Base-by-base conservation (phyloP, 1,139 yeast genomes). In the Protomyces macrosporus region DNA sequence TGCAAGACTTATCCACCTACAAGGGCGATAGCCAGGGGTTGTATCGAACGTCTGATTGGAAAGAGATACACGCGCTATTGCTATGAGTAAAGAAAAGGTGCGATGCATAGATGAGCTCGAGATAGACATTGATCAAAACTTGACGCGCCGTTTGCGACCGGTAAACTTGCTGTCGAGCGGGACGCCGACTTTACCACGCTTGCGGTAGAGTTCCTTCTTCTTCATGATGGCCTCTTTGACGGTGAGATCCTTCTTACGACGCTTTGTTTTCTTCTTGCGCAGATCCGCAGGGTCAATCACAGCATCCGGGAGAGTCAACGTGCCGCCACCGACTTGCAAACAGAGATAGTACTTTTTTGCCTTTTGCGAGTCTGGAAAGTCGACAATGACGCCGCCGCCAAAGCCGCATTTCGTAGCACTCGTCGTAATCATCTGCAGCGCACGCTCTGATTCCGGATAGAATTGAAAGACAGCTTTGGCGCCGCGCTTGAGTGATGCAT, bases 381-480 rank as follows among this genome's bases (percentile, higher is more conserved):
- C 98, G 56, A 93, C 82, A 16, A 95, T 88, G 68, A 93, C 79
- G 68, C 99, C 99, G 71, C 98, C 98, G 62, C 90, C 95, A 74
- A 93, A 93, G 1, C 99, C 99, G 0, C 98, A 88, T 4, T 88
- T 86, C 74, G 90, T 91, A 4, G 98, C 98, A 23, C 96, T 90
- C 42, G 81, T 81, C 66, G 88, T 78, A 51, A 93, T 90, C 58
- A 84, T 81, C 65, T 89, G 88, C 6, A 87, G 84, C 75, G 93
- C 98, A 51, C 80, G 81, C 69, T 93, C 97, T 74, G 90, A 88
- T 75, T 86, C 85, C 9, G 99, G 99, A 75, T 93, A 93, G 74
- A 93, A 93, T 75, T 93, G 99, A 45, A 97, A 97, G 30, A 89
- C 97, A 69, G 91, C 95, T 75, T 93, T 93, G 3, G 98, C 99